Conservation (phyloP, 2,329 filamentous ascomycete species). For the Sarocladium strictum region DNA sequence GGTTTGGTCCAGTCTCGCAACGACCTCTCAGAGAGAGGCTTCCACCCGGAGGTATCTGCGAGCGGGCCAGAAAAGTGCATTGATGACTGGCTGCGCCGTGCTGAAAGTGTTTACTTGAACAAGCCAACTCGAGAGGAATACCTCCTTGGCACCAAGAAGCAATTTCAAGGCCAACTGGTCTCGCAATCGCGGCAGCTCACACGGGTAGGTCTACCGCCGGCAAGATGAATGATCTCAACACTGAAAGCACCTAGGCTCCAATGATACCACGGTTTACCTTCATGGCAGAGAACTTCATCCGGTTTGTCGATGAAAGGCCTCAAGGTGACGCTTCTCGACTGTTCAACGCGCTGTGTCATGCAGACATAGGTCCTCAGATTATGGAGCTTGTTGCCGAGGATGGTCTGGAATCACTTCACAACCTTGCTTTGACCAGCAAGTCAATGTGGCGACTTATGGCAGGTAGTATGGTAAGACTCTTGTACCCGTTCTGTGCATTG, state of each 20-base stretch:
- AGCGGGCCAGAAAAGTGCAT: neutral
- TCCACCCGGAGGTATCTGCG: neutral
- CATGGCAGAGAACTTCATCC: neutral
- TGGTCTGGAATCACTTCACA: slow-evolving; percentile 1
- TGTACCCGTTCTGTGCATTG: too few relatives aligned
- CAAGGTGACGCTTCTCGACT: neutral
- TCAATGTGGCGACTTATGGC: too few relatives aligned
- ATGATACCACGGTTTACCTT: neutral
- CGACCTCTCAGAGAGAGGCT: neutral
- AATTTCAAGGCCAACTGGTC: neutral
- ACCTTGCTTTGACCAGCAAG: neutral
- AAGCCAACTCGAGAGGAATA: neutral
- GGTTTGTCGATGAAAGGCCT: too few relatives aligned
- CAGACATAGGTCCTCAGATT: neutral
- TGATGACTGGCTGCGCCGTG: neutral
- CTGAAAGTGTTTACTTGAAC: neutral
- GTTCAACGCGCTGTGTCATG: neutral
- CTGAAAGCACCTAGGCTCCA: neutral
- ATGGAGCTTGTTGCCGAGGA: slow-evolving; percentile 3
- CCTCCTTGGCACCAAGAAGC: neutral
- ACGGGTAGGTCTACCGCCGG: neutral
- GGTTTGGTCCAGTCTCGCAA: neutral
- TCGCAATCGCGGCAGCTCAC: neutral
- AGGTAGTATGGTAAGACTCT: too few relatives aligned
- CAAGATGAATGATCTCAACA: neutral